Evolutionary conservation across 2,329 filamentous ascomycete species (phyloP).

Genomic region (Colletotrichum liriopes): DNA sequence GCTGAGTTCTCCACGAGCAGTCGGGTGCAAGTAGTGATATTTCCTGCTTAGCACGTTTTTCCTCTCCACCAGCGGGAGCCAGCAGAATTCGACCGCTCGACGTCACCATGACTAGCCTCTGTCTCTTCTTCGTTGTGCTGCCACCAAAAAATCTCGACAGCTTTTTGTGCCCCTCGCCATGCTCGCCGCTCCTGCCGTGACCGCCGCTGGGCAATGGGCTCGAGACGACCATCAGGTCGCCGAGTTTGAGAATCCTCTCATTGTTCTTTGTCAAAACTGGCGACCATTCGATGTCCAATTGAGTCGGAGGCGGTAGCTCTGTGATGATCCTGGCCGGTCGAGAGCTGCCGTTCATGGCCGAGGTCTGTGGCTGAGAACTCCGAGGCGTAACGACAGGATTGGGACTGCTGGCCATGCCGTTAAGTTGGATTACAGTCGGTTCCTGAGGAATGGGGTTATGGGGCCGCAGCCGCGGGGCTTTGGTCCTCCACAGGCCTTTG

Average conservation of each 20-base stretch:
- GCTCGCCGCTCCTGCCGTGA: conserved; percentile 77
- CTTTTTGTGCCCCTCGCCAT: conserved; percentile 83
- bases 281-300: conserved; percentile 98
- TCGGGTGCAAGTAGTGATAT: conserved; percentile 85
- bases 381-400: conserved; percentile 51
- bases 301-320: conserved; percentile 94
- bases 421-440: conserved; percentile 81
- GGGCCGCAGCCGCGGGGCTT: conserved; percentile 88
- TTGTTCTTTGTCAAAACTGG: conserved; percentile 92
- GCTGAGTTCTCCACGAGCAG: conserved; percentile 83
- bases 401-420: conserved; percentile 62
- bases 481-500: conserved; percentile 87
- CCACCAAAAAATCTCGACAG: conserved; percentile 95
- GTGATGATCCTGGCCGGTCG: conserved; percentile 89
- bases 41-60: conserved; percentile 95
- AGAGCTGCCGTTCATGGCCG: conserved; percentile 61
- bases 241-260: conserved; percentile 94
- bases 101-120: conserved; percentile 94
- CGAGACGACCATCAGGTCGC: conserved; percentile 88
- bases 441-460: conserved; percentile 86
- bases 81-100: conserved; percentile 91
- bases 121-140: conserved; percentile 91
- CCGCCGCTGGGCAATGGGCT: conserved; percentile 83
- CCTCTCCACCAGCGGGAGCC: conserved; percentile 91
- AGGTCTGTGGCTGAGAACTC: conserved; percentile 55